Conservation (phyloP, 1,139 yeast genomes). For the Yamadazyma oceani region DNA sequence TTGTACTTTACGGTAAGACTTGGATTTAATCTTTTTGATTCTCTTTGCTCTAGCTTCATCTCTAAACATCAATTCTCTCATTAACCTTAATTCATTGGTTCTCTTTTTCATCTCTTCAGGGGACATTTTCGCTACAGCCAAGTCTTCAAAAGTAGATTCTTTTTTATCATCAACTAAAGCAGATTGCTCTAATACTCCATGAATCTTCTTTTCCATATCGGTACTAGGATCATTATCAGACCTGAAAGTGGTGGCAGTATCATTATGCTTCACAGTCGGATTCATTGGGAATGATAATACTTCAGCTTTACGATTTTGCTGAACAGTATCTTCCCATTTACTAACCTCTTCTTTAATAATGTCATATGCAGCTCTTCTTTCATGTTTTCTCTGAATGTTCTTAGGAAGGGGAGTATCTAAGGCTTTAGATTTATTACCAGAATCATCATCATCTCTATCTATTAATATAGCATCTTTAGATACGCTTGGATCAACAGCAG, state of each 20-base stretch:
- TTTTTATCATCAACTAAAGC: constrained; percentile 70
- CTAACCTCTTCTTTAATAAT: constrained; percentile 82
- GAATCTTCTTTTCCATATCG: constrained; percentile 69
- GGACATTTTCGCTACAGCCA: constrained; percentile 78
- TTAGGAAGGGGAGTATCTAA: constrained; percentile 82
- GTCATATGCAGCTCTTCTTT: constrained; percentile 88
- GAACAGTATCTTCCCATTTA: constrained; percentile 86
- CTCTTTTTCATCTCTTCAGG: constrained; percentile 78
- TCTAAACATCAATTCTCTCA: constrained; percentile 95
- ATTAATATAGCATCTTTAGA: constrained; percentile 53
- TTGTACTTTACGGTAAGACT: constrained; percentile 80
- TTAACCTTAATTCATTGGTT: constrained; percentile 78
- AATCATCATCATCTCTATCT: constrained; percentile 29
- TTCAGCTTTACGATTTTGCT: constrained; percentile 79
- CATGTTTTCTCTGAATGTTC: constrained; percentile 81
- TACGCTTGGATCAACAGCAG: constrained; percentile 51
- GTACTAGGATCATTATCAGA: constrained; percentile 48
- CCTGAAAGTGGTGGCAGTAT: constrained; percentile 55
- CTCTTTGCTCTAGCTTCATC: constrained; percentile 91
- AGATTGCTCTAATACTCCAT: constrained; percentile 60
- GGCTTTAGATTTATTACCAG: constrained; percentile 37
- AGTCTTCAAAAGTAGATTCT: constrained; percentile 82
- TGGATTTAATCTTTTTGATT: constrained; percentile 91
- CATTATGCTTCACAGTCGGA: constrained; percentile 48
- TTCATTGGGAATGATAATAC: constrained; percentile 73